Conservation (phyloP, 2,329 filamentous ascomycete species). For the Neobulgaria alba region DNA sequence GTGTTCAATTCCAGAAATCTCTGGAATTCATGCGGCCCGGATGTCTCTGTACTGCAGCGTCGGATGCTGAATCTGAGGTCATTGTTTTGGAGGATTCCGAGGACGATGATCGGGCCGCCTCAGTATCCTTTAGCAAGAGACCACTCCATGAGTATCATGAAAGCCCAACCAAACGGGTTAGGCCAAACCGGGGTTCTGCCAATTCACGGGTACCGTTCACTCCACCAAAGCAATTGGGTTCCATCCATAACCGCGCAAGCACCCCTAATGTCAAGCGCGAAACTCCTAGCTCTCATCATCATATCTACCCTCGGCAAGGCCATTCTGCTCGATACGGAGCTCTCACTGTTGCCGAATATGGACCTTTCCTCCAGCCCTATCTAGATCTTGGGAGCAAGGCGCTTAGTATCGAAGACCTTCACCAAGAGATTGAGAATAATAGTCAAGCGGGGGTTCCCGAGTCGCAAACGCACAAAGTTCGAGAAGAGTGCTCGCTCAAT, state of each 20-base stretch:
- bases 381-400: conserved; percentile 4
- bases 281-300: too few relatives aligned
- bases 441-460: conserved; percentile 50
- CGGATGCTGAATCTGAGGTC: not conserved
- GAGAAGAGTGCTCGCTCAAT: conserved; percentile 48
- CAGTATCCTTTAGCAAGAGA: too few relatives aligned
- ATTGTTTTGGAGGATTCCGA: conserved; percentile 12
- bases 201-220: not conserved
- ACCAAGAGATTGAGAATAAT: conserved; percentile 44
- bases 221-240: not conserved
- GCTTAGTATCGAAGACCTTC: conserved; percentile 34
- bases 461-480: conserved; percentile 50
- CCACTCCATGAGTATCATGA: too few relatives aligned
- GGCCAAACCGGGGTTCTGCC: conserved; percentile 37
- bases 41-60: conserved; percentile 3
- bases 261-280: not conserved
- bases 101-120: conserved; percentile 1
- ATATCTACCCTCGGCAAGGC: too few relatives aligned
- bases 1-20: conserved; percentile 28
- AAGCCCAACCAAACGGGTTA: not conserved
- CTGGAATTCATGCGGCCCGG: conserved; percentile 23
- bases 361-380: conserved; percentile 6
- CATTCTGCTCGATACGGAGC: not conserved
- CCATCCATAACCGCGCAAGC: not conserved
- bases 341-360: conserved; percentile 2